Base-by-base conservation (phyloP, 495 filamentous ascomycete genomes). In the Aspergillus taichungensis region DNA sequence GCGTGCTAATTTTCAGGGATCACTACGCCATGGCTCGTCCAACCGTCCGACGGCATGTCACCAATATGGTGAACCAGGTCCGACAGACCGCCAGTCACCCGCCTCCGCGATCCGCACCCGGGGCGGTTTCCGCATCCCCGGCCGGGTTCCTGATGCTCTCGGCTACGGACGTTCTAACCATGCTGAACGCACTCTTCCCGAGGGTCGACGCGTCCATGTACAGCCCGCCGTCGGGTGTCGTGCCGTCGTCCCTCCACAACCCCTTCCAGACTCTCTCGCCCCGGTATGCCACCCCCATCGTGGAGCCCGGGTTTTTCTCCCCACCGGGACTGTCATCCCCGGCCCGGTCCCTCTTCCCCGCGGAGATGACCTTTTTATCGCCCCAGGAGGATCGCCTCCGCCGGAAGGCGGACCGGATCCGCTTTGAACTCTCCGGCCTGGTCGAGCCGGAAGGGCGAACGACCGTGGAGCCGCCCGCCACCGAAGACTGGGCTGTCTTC, bases 41-140 rank as follows among this genome's bases (percentile, higher is more conserved):
- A 13, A 75, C 79, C 43, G 76, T 91, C 56, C 79, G 81, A 51
- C 68, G 66, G 18, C 85, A 87, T 60, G 82, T 94, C 46, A 84
- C 88, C 48, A 88, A 73, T 46, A 85, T 94, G 59, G 71, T 88
- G 54, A 63, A 64, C 45, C 76, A 81, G 30, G 85, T 91, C 39
- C 42, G 50, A 8, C 14, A 47, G 8, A 39, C 45, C 6, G 32
- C 38, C 3, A 7, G 13, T 13, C 40, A 43, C n/a, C 42, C 9
- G 10, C 32, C 46, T 5, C 27, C 54, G 5, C 29, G 18, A 10
- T 28, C 39, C 6, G n/a, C 30, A 5, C 34, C 37, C 13, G 13
- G 45, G 6, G 39, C 18, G 8, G 53, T 47, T 13, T 44, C 40
- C 18, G 55, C 62, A 34, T 50, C 61, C 9, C 40, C 63, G 31